Evolutionary conservation across 148 eudicot species (phyloP).

Genomic region (Rhododendron kiyosumense): DNA sequence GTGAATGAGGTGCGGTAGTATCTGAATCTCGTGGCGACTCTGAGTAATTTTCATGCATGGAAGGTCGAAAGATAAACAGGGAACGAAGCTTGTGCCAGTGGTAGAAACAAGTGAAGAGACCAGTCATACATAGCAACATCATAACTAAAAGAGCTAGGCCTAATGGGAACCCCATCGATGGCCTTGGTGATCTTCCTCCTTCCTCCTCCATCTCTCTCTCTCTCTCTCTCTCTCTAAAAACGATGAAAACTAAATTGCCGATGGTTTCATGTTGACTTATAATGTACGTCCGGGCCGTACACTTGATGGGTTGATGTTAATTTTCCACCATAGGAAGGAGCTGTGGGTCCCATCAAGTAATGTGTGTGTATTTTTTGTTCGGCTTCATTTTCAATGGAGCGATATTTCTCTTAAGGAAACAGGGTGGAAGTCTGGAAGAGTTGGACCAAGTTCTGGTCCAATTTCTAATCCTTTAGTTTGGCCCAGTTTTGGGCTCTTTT

Average conservation of each 20-base stretch:
- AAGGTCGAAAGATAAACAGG: not conserved
- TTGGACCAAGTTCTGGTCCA: too few relatives aligned
- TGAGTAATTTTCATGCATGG: not conserved
- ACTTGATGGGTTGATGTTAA: not conserved
- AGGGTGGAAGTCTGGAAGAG: too few relatives aligned
- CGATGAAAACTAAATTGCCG: not conserved
- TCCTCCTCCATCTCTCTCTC: not conserved
- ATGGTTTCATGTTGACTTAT: not conserved
- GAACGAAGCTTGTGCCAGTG: conserved; percentile 6
- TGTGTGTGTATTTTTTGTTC: not conserved
- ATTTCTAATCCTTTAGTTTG: too few relatives aligned
- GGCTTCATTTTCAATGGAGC: not conserved
- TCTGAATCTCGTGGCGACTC: not conserved
- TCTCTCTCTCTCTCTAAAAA: not conserved
- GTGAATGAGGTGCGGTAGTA: not conserved
- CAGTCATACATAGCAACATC: conserved; percentile 4
- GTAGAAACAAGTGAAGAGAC: conserved; percentile 10
- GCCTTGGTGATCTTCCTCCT: not conserved
- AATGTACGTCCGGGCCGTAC: not conserved
- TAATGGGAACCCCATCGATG: conserved; percentile 10
- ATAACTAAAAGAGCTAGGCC: conserved; percentile 12
- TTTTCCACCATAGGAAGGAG: not conserved
- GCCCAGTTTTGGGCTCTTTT: too few relatives aligned
- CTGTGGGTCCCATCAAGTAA: not conserved
- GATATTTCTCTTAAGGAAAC: too few relatives aligned